Base-by-base conservation (phyloP, 129 eudicot species). In the Lonicera japonica region DNA sequence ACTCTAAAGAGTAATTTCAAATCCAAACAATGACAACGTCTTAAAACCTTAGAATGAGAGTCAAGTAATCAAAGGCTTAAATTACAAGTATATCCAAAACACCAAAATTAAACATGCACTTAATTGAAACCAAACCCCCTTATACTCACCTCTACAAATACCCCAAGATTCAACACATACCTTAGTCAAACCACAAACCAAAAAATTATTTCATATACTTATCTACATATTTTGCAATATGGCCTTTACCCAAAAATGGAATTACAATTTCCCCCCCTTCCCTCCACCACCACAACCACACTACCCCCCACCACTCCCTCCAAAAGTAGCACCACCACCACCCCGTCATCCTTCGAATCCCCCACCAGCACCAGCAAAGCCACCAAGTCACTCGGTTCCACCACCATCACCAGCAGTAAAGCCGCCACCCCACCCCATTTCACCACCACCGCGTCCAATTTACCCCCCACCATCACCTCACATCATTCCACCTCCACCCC, bases 61-160 rank as follows among this genome's bases (percentile, higher is more conserved):
- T 63, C 77, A 74, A 79, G 80, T 74, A 41, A 74, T 21, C 63
- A 36, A 60, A 69, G 20, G 48, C 78, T 67, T 80, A 63, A 60
- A 75, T 74, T 38, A 38, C 5, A 38, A 10, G 43, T 38, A 38
- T n/a, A n/a, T n/a, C n/a, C n/a, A n/a, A n/a, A n/a, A n/a, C n/a
- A n/a, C n/a, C n/a, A n/a, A n/a, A n/a, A n/a, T n/a, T n/a, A n/a
- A n/a, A n/a, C n/a, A n/a, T n/a, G n/a, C n/a, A n/a, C n/a, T n/a
- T n/a, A n/a, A n/a, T n/a, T n/a, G n/a, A n/a, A n/a, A n/a, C n/a
- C n/a, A n/a, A n/a, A n/a, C 36, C 36, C 36, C 36, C 36, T 29
- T 29, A 22, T 24, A 0, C 36, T 71, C 66, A 21, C 16, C 15
- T 43, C 63, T 60, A 71, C 67, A 60, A 71, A 77, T 77, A 66